Base-by-base conservation (phyloP, 352 stramenopile species). In the Globisporangium cylindrosporum region DNA sequence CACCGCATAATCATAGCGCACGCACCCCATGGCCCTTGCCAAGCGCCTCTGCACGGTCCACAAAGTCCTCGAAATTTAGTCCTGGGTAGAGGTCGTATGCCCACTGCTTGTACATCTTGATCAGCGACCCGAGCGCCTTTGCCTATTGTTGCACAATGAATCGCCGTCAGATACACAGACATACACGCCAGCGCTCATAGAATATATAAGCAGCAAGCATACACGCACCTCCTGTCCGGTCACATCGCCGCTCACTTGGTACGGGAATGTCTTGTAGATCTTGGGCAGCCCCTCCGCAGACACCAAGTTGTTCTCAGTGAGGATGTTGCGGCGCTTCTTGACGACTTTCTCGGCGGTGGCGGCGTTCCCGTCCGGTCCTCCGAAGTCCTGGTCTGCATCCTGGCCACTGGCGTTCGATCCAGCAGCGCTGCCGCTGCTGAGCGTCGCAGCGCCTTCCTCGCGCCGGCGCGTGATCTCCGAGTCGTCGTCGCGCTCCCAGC, bases 71-170 rank as follows among this genome's bases (percentile, higher is more conserved):
- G 69, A 95, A 90, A 54, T 91, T 86, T n/a, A 93, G 76, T 0
- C 84, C 84, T 20, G 87, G 85, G 61, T 91, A 93, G 43, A 95
- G 73, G 55, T 93, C 87, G 67, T 88, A 95, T 14, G 87, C 87
- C 87, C 87, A 95, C 62, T 95, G 83, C 62, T 91, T 92, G 78
- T 95, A 95, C 81, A 89, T 89, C 54, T 84, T 84, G 12, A 95
- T 71, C 51, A 95, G 69, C 36, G 78, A 85, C 24, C 68, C 73
- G 51, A 95, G 65, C 38, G 87, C 84, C 57, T 91, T 81, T 18
- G 80, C 72, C 78, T 89, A 29, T 12, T 49, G 18, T 49, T 18
- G 24, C 5, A 25, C 14, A 27, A 61, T 48, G n/a, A n/a, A 38
- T 51, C 2, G 36, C 3, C 25, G 25, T 55, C 53, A 62, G 56